Percentiles rank a stretch among this genome's conserved stretches.
These are phyloP conservation scores for Achlya hypogyna DNA, from an alignment of 352 stramenopile species.

Conservation along the genomic window DNA sequence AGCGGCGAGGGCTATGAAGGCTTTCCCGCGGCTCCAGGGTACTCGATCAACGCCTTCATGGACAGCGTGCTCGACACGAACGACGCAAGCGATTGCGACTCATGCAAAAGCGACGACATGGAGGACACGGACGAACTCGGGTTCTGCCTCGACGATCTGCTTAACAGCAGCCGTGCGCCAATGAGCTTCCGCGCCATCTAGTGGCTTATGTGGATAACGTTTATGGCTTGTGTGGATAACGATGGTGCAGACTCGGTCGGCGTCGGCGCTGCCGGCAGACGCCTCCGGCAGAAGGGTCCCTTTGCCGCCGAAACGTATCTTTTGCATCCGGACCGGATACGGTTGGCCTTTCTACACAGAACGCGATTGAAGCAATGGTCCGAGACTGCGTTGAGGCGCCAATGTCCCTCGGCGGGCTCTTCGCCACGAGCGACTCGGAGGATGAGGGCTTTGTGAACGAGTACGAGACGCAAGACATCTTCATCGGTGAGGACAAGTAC, in stretches of 20 bases:
- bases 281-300: no score
- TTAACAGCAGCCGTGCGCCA: neutral
- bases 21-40: neutral
- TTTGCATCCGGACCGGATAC: no score
- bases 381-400: neutral
- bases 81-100: neutral
- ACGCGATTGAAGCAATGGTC: no score
- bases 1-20: neutral
- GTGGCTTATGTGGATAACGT: no score
- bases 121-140: neutral
- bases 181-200: no score
- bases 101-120: neutral
- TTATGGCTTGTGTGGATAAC: no score
- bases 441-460: conserved; percentile 5
- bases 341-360: no score
- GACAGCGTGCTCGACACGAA: neutral
- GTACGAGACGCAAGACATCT: conserved; percentile 3
- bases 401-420: neutral
- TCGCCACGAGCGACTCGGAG: conserved; percentile 4
- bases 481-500: neutral
- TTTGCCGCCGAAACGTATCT: no score
- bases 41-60: neutral
- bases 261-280: no score
- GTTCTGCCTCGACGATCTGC: neutral
- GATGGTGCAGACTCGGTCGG: no score